These are phyloP conservation scores for Hypoxylon sp. DNA, from an alignment of 2,329 filamentous ascomycete species.

Conservation along the genomic window DNA sequence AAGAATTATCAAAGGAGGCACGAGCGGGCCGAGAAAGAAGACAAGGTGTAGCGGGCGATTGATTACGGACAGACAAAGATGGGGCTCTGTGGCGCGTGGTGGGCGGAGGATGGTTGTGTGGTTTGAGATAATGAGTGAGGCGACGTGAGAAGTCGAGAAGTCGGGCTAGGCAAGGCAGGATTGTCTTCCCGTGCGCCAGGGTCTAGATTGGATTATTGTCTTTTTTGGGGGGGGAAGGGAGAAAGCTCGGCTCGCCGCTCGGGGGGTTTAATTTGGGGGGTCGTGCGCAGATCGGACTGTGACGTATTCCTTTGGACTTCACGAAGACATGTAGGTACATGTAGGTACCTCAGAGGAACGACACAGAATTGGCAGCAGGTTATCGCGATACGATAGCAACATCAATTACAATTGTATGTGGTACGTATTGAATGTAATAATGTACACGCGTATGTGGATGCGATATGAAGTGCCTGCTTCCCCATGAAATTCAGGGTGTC, in stretches of 20 bases:
- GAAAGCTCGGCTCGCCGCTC: constrained; percentile 4
- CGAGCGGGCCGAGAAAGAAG: constrained; percentile 35
- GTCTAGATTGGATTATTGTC: constrained; percentile 16
- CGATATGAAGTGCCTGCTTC: neutral
- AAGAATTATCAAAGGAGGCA: constrained; percentile 31
- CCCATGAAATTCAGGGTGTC: neutral
- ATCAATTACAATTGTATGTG: too few relatives aligned
- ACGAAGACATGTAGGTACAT: too few relatives aligned
- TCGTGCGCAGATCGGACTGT: constrained; percentile 23
- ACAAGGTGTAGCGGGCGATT: constrained; percentile 31
- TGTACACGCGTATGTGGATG: neutral
- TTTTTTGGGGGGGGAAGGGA: constrained; percentile 1
- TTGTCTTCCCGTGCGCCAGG: constrained; percentile 24
- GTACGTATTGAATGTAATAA: neutral
- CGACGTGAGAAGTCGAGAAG: constrained; percentile 34
- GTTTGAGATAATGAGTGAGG: constrained; percentile 24
- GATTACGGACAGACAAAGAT: constrained; percentile 36
- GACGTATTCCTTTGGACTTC: too few relatives aligned
- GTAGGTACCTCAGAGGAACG: neutral
- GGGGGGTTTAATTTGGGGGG: constrained; percentile 6
- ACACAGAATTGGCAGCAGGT: neutral
- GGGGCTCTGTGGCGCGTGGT: constrained; percentile 44
- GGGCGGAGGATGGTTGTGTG: constrained; percentile 28
- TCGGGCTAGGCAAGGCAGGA: constrained; percentile 36
- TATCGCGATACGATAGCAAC: neutral